A percentile compares a stretch with the other conserved stretches of the same genome.
phyloP scores from a whole-genome alignment of 2,329 filamentous ascomycete genomes.

The Colletotrichum falcatum region DNA sequence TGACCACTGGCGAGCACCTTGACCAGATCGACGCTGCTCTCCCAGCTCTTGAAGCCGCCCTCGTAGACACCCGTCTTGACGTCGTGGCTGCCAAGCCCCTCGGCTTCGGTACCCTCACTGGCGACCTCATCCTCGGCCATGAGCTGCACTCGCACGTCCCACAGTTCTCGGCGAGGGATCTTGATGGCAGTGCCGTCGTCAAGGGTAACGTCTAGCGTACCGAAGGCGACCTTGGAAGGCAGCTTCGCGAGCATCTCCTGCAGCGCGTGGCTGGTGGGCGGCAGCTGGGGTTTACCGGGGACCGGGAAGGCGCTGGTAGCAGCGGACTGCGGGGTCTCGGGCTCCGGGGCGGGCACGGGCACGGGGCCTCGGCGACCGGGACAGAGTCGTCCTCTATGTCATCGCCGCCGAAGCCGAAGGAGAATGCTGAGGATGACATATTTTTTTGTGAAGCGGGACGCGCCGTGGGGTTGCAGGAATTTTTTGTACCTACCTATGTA shows the following conservation, averaged over 20 bases:
- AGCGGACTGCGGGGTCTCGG: conserved; percentile 45
- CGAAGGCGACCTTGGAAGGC: conserved; percentile 81
- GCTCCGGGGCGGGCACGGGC: conserved; percentile 32
- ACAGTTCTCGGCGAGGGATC: conserved; percentile 81
- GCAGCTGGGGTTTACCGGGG: conserved; percentile 69
- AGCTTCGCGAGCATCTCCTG: conserved; percentile 66
- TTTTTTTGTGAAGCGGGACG: conserved; percentile 8
- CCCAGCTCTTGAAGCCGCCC: conserved; percentile 91
- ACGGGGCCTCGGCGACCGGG: conserved; percentile 43
- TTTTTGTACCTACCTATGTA: conserved; percentile 29
- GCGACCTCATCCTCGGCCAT: conserved; percentile 75
- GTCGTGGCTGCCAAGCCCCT: conserved; percentile 75
- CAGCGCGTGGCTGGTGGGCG: conserved; percentile 64
- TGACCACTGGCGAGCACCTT: conserved; percentile 68
- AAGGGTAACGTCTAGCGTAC: conserved; percentile 69
- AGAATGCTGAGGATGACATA: conserved; percentile 59
- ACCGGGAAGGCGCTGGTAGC: conserved; percentile 69
- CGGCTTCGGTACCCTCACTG: conserved; percentile 54
- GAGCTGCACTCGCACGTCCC: conserved; percentile 84
- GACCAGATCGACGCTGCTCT: conserved; percentile 84
- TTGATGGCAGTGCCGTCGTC: conserved; percentile 65
- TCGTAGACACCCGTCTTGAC: conserved; percentile 87
- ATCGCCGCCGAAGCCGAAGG: conserved; percentile 72
- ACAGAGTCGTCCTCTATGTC: conserved; percentile 67
- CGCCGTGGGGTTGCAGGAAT: conserved; percentile 29